Evolutionary conservation across 2,329 filamentous ascomycete species (phyloP), one percentile per base, ranked within the genome.

Genomic region (Clonostachys solani): DNA sequence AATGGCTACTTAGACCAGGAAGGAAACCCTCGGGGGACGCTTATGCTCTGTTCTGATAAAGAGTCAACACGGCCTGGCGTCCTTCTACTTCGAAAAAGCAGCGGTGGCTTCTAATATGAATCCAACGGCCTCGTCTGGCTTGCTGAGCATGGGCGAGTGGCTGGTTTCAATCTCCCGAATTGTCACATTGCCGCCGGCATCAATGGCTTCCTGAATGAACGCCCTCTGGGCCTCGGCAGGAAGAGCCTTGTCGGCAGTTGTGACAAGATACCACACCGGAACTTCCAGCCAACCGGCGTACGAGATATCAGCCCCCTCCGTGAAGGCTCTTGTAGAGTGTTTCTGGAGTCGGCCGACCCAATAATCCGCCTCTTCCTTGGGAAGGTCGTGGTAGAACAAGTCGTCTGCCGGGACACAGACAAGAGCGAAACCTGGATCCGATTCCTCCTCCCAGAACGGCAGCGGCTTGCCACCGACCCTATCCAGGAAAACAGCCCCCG

Each of bases 371-470:
- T 78, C 74, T 1, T 69, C 64, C 1, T 50, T 54, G 0, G 72
- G 62, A 1, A 79, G 49, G 54, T 80, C 75, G 49, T 78, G 72
- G 48, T 78, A 80, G 48, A 79, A 73, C 3, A 77, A 50, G 7
- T 74, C 59, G 9, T 63, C 51, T 0, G 70, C 57, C 18, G 67
- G 52, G 5, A 60, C 61, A 15, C 62, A 55, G 5, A 79, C 46
- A 1, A 66, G 65, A 1, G 68, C 69, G 40, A 64, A 68, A 5
- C 74, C 74, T 1, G 63, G 72, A 17, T 62, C 60, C 2, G 50
- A 53, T 42, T 75, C 65, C 1, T 61, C 55, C 0, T 57, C 56
- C 69, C 71, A 77, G 2, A 51, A 48, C 1, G 73, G 72, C 1
- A 71, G 71, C 0, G 72, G 71, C 13, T 55, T 59, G 23, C 71